These are phyloP conservation scores for Furcasterigmium sp. DNA, from an alignment of 2,329 filamentous ascomycete species.

Conservation along the genomic window DNA sequence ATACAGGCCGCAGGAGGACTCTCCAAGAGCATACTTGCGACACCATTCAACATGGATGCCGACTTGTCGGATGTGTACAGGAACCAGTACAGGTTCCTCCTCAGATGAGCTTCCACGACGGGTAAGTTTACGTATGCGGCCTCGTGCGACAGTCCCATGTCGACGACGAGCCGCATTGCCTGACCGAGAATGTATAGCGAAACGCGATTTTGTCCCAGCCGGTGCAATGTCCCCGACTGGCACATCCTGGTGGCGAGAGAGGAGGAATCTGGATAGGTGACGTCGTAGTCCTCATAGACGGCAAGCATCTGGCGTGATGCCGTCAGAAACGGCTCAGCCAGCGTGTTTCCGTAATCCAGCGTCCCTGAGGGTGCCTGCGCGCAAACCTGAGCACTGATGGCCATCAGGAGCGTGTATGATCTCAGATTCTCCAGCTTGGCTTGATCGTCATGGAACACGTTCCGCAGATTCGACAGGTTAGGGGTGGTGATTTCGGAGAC, in stretches of 20 bases:
- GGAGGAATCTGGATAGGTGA: constrained; percentile 34
- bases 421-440: background rate
- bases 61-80: constrained; percentile 35
- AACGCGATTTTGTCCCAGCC: constrained; percentile 32
- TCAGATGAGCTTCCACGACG: constrained; percentile 29
- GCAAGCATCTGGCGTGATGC: constrained; percentile 31
- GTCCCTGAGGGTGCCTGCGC: constrained; percentile 32
- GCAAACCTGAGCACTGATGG: constrained; percentile 37
- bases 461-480: too few relatives aligned
- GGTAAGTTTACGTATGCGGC: constrained; percentile 25
- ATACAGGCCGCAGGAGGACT: constrained; percentile 31
- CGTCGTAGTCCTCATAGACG: constrained; percentile 32
- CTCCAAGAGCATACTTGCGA: constrained; percentile 37
- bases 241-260: constrained; percentile 38
- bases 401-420: constrained; percentile 34
- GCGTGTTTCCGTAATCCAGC: constrained; percentile 29
- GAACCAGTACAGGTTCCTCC: constrained; percentile 30
- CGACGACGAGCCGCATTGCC: constrained; percentile 33
- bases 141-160: constrained; percentile 37
- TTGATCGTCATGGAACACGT: too few relatives aligned
- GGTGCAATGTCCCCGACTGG: constrained; percentile 39
- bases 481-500: background rate
- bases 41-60: constrained; percentile 30
- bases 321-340: constrained; percentile 27
- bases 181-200: constrained; percentile 42